A percentile compares a stretch with the other conserved stretches of the same genome.
These are phyloP conservation scores for Quercus suber DNA, from an alignment of 306 rosid species.

Conservation along the genomic window DNA sequence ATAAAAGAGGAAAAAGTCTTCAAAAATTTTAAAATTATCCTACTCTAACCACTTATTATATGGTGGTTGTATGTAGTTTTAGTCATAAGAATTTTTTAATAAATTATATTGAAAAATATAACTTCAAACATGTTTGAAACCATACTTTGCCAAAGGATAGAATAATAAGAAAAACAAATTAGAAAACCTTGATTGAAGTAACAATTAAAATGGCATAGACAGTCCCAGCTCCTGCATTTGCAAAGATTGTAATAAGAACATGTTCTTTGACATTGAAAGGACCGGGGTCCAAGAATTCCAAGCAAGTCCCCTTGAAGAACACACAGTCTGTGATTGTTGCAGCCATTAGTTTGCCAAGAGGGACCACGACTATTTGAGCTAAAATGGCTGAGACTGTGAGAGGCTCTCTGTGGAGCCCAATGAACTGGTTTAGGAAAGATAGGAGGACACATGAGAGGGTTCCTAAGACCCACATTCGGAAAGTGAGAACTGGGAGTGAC, in stretches of 20 bases:
- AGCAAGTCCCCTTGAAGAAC: conserved; percentile 48
- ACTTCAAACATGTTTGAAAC: too few species aligned
- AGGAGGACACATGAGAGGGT: conserved; percentile 57
- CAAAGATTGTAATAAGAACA: conserved; percentile 88
- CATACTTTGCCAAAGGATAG: too few species aligned
- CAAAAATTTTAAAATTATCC: too few species aligned
- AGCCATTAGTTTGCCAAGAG: conserved; percentile 84
- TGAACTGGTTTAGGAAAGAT: conserved; percentile 87
- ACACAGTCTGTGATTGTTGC: conserved; percentile 43
- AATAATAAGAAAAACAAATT: too few species aligned
- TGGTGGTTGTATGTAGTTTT: too few species aligned
- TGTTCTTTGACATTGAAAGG: conserved; percentile 95
- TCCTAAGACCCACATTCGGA: conserved; percentile 87
- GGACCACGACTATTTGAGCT: conserved; percentile 87
- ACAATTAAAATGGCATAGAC: conserved; percentile 86
- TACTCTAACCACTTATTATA: too few species aligned
- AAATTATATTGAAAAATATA: too few species aligned
- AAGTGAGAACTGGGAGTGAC: conserved; percentile 63
- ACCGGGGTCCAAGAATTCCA: conserved; percentile 81
- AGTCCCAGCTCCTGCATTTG: conserved; percentile 88
- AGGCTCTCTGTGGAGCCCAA: conserved; percentile 84
- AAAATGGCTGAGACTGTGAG: conserved; percentile 79
- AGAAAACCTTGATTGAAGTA: conserved; percentile 78
- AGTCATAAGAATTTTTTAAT: too few species aligned
- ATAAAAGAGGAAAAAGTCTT: too few species aligned